Percentiles rank a stretch among this genome's conserved stretches.
phyloP scores from a whole-genome alignment of 1,284 basidiomycete species.

The Coniophora puteana region DNA sequence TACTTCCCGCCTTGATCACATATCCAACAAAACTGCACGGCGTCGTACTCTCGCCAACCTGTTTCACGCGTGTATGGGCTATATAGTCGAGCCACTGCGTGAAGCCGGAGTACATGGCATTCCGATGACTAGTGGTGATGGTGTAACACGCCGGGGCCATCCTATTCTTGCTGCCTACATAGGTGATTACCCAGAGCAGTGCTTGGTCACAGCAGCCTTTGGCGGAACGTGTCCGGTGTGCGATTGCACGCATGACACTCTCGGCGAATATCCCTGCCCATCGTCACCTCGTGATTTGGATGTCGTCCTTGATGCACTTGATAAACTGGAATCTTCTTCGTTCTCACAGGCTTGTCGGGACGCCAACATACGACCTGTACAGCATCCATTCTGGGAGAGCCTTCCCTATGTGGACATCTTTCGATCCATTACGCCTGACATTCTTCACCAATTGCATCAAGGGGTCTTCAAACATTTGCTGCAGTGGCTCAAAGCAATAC shows the following conservation, averaged over 20 bases:
- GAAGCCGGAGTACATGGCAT: constrained; percentile 13
- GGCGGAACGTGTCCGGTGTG: constrained; percentile 20
- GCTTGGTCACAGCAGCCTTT: constrained; percentile 17
- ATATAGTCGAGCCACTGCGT: constrained; percentile 14
- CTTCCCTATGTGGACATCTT: constrained; percentile 34
- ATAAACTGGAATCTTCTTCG: background rate
- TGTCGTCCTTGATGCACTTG: constrained; percentile 8
- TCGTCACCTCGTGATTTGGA: background rate
- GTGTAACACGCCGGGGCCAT: constrained; percentile 16
- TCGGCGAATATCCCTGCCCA: constrained; percentile 4
- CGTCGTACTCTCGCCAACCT: constrained; percentile 15
- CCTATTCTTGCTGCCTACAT: constrained; percentile 24
- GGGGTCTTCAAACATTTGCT: constrained; percentile 28
- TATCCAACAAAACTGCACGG: constrained; percentile 13
- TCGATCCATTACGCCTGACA: constrained; percentile 34
- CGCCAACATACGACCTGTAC: constrained; percentile 19
- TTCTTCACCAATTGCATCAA: constrained; percentile 39
- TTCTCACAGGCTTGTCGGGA: constrained; percentile 9
- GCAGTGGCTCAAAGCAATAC: constrained; percentile 16
- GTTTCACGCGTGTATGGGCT: constrained; percentile 18
- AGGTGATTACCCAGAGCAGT: constrained; percentile 26
- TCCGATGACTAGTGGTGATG: constrained; percentile 20
- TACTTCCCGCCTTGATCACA: constrained; percentile 1
- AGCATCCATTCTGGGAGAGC: constrained; percentile 34
- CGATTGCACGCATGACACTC: background rate